Evolutionary conservation across 768 basidiomycete genomes (phyloP), one percentile per base, ranked within the genome.

Genomic region (Suillus subalutaceus): DNA sequence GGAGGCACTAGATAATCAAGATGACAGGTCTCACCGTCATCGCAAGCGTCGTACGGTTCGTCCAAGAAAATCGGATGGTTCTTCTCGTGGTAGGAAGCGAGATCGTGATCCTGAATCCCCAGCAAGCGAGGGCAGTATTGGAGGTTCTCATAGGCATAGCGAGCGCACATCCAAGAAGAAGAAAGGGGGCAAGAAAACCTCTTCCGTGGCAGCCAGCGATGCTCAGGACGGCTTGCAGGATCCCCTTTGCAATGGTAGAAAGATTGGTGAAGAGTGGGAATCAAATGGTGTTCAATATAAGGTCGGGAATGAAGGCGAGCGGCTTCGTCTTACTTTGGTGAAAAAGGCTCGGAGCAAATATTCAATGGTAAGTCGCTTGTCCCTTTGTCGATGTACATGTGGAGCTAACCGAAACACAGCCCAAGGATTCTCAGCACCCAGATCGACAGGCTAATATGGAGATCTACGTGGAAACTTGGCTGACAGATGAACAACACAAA

Each of bases 221-320:
- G 70, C 79, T n/a, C 80, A 81, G 10, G 74, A 79, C 32, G 70
- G 82, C 12, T 86, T 87, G 5, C 77, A 74, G 59, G 85, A 85
- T 68, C 80, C 83, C 12, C 79, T 82, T n/a, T 85, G 86, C 65
- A 84, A 82, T 69, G 82, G 83, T 35, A 85, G 87, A 62, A 83
- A 80, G 65, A 83, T 91, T 66, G 91, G 91, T 35, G 92, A 94
- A 41, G 84, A 89, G 74, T 94, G 92, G 92, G 87, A 90, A 69
- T 84, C 77, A 41, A 88, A 90, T 70, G 91, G 89, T 52, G 79
- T 90, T 43, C 80, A 78, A 63, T 93, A 86, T 79, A 93, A 91
- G 77, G 85, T 93, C 65, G 89, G 89, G 1, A 82, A 82, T 10
- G 88, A 90, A 63, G 91, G 90, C 26, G 85, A 90, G 70, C 81